Percentiles rank a stretch among this genome's conserved stretches.
phyloP scores from a whole-genome alignment of 1,139 yeast species.

The Pichia sp. region DNA sequence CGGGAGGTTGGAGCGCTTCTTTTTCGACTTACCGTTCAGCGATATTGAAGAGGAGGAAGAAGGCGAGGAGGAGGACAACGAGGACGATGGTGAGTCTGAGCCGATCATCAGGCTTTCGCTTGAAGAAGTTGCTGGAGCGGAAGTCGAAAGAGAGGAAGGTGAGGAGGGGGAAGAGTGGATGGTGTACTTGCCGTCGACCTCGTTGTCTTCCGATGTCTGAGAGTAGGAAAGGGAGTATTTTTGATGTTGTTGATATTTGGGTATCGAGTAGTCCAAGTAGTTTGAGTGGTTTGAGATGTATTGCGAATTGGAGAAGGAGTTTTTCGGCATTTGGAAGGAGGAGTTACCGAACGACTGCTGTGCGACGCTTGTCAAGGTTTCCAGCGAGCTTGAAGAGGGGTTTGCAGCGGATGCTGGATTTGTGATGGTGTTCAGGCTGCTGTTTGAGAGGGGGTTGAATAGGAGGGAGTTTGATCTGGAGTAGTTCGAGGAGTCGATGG shows the following conservation, averaged over 20 bases:
- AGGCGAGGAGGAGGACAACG: not conserved
- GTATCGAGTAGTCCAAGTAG: not conserved
- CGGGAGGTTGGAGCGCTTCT: conserved; percentile 58
- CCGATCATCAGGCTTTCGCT: not conserved
- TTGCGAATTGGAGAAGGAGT: conserved; percentile 13
- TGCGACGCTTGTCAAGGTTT: conserved; percentile 19
- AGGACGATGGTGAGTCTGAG: not conserved
- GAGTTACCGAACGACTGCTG: conserved; percentile 16
- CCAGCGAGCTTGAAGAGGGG: conserved; percentile 10
- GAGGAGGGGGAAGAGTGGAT: conserved; percentile 3
- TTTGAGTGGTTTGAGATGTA: conserved; percentile 3
- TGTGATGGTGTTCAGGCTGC: not conserved
- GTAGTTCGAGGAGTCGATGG: conserved; percentile 15
- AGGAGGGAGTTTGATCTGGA: conserved; percentile 23
- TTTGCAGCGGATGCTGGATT: not conserved
- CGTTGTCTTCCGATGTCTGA: not conserved
- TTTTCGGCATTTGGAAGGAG: conserved; percentile 4
- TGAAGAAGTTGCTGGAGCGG: not conserved
- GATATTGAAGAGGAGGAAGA: not conserved
- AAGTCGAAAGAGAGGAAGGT: conserved; percentile 1
- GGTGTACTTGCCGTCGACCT: not conserved
- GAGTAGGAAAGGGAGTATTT: not conserved
- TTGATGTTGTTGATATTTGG: not conserved
- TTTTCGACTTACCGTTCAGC: conserved; percentile 16
- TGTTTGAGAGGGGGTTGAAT: conserved; percentile 1